Base-by-base conservation (phyloP, 495 filamentous ascomycete genomes). In the Aspergillus mulundensis region DNA sequence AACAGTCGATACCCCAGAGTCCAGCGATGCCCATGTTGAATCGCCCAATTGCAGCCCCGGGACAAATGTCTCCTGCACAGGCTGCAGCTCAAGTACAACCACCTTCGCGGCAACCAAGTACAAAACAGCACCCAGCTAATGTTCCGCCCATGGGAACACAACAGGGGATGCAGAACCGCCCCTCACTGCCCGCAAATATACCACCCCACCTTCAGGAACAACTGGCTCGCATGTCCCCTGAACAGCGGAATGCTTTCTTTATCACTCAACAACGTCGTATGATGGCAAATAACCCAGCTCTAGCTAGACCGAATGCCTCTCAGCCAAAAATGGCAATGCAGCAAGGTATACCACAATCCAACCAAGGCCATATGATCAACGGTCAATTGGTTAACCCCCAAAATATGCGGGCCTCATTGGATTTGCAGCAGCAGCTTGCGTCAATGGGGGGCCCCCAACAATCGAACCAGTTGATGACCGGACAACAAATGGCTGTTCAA, bases 21-120 rank as follows among this genome's bases (percentile, higher is more conserved):
- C 75, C 79, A 7, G 76, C 73, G 3, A 85, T 86, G 82, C 71
- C 80, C 0, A 82, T 80, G 70, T 68, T 85, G 38, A 87, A 82
- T 38, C 78, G 79, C 46, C 81, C 82, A 0, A 79, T 85, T 69
- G 72, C 69, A 67, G 72, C 70, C 19, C 73, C 76, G 5, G 65
- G 65, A 20, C 74, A 77, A 43, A 76, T 77, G 64, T 77, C 75
- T 28, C 75, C 75, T 5, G 68, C 63, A 19, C 75, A 74, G 48
- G 65, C 66, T 10, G 60, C 67, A 38, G 64, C 65, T 32, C 74
- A 77, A 50, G 54, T 64, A 44, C 71, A 73, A 45, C 71, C 73
- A 50, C 69, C 70, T 6, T 74, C 73, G 8, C 66, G 72, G 21
- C 59, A 69, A 10, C 68, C 64, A 19, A 68, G 64, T 15, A 68